Conservation (phyloP, 345 rosid genomes). For the Isatis tinctoria region DNA sequence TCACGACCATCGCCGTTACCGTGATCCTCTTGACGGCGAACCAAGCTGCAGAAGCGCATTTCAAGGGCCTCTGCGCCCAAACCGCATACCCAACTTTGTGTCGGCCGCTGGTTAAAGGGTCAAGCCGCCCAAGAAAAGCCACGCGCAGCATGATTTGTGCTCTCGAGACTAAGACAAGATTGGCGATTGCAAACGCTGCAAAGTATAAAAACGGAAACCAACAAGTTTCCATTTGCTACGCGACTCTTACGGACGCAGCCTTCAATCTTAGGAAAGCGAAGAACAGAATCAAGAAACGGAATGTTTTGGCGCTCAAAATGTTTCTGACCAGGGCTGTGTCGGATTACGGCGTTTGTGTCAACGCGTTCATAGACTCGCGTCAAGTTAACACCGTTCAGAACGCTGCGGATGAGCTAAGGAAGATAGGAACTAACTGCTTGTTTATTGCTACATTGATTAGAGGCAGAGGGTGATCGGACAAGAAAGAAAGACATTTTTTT, state of each 20-base stretch:
- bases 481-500: not conserved
- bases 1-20: not conserved
- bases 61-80: not conserved
- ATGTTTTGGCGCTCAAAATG: not conserved
- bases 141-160: slow-evolving; percentile 12
- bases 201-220: not conserved
- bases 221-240: not conserved
- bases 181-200: not conserved
- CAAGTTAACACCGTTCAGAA: slow-evolving; percentile 27
- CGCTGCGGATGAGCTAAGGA: slow-evolving; percentile 24
- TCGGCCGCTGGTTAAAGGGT: slow-evolving; percentile 14
- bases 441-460: slow-evolving; percentile 25
- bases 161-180: slow-evolving; percentile 13
- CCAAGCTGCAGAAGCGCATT: slow-evolving; percentile 13
- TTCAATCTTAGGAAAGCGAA: slow-evolving; percentile 18
- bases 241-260: slow-evolving; percentile 12
- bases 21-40: not conserved
- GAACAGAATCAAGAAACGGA: slow-evolving; percentile 6
- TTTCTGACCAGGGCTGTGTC: slow-evolving; percentile 27
- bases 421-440: slow-evolving; percentile 28
- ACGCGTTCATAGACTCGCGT: slow-evolving; percentile 12
- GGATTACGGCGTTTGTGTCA: slow-evolving; percentile 26
- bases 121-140: slow-evolving; percentile 21
- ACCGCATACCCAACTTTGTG: slow-evolving; percentile 28
- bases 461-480: not conserved